Base-by-base conservation (phyloP, 2,329 filamentous ascomycete species). In the Fusarium sp. region DNA sequence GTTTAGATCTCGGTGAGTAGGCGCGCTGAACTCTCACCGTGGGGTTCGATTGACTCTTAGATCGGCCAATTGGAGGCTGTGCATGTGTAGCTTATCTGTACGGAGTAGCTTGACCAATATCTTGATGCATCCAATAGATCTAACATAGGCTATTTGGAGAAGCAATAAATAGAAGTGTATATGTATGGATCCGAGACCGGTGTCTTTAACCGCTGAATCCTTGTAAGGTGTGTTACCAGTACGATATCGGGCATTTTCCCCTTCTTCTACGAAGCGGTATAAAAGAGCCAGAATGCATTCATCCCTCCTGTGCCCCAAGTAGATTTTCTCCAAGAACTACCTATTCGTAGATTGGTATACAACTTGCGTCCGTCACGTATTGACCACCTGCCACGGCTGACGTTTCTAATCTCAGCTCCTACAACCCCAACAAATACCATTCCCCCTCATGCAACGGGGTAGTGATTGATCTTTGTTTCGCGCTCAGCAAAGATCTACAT, bases 21-120 rank as follows among this genome's bases (percentile, higher is more conserved):
- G 22, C 25, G 18, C n/a, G 18, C 61, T 43, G 53, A 29, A 47
- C 22, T 25, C 29, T 71, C 61, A 54, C 58, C 44, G 58, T 60
- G 46, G 44, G 45, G 25, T 32, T 30, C 46, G 10, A 45, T 52
- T 34, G 25, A 30, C 32, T 13, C 32, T 41, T 18, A 29, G 7
- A 62, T 54, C 62, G 46, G 24, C 73, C 73, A 75, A 75, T 74
- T 49, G 64, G 56, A 55, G 48, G 46, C 34, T 41, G 24, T 27
- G 45, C 43, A 22, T 54, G 24, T 13, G 56, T 40, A 49, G 18
- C 61, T 53, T 65, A 47, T 65, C 61, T 65, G 29, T 24, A 13
- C 9, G 16, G 20, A 38, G 18, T 38, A 62, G 55, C 60, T n/a
- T 44, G 58, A 58, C 18, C 30, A 54, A 56, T 52, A 58, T 57